Conservation (phyloP, 148 eudicot species). For the Chenopodium formosanum region DNA sequence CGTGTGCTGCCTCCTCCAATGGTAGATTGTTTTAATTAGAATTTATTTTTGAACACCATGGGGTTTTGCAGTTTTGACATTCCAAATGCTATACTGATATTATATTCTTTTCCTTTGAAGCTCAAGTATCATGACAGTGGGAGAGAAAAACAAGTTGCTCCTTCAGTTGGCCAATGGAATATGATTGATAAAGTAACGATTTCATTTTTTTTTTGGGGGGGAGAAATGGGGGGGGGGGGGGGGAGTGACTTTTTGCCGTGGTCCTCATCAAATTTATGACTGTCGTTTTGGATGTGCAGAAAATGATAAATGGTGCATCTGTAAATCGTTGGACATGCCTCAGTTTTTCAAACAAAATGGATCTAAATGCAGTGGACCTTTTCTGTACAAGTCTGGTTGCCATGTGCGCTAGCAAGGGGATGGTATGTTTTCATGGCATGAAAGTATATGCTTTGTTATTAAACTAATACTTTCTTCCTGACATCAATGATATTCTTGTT, state of each 20-base stretch:
- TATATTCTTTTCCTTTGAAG: constrained; percentile 32
- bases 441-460: no score
- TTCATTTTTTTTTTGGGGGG: neutral
- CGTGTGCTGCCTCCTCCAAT: constrained; percentile 75
- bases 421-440: constrained; percentile 43
- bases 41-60: neutral
- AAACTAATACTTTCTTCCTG: neutral
- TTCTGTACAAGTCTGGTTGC: constrained; percentile 47
- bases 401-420: constrained; percentile 75
- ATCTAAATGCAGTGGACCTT: neutral
- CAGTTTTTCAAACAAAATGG: constrained; percentile 42
- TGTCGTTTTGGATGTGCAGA: constrained; percentile 36
- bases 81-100: neutral
- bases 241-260: neutral
- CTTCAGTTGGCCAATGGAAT: constrained; percentile 79
- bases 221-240: no score
- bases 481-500: neutral
- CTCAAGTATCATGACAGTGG: constrained; percentile 62
- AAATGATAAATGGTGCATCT: constrained; percentile 67
- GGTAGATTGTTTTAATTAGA: constrained; percentile 35
- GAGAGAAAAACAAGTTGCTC: constrained; percentile 42
- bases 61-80: neutral
- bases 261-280: neutral
- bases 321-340: constrained; percentile 64
- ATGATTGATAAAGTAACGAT: constrained; percentile 70